Base-by-base conservation (phyloP, 495 filamentous ascomycete genomes). In the Pyrenopolyporus hunteri region DNA sequence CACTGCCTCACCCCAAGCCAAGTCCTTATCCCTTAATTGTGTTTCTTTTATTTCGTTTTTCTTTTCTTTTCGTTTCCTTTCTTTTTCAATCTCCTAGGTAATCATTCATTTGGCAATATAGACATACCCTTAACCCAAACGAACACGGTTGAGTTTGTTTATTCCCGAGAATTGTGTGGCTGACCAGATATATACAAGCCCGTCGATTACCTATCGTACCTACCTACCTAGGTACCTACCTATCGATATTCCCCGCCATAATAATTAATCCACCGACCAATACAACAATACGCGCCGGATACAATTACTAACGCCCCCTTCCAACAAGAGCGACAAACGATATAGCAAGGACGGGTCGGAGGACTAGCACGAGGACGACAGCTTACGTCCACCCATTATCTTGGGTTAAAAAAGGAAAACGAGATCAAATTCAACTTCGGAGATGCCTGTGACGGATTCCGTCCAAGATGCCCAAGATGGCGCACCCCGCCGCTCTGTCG, bases 381-480 rank as follows among this genome's bases (percentile, higher is more conserved):
- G 20, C 31, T 16, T 28, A 40, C 37, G n/a, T 31, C 22, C 22
- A 23, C 25, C 19, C 19, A 29, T 51, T 46, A 19, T 52, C 45
- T 46, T 19, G 8, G 10, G 17, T 25, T 28, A 32, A 17, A 37
- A 13, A 36, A 35, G 10, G 16, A 65, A 26, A 42, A 14, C 33
- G 17, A 47, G 9, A 37, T 11, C 22, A 52, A 40, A 6, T 44
- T 23, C 4, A 39, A 17, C 20, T 22, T 47, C 20, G 57, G 63
- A 62, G n/a, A 71, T 71, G 69, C 57, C 69, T 65, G 10, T 39
- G 36, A 28, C 29, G 29, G 50, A 67, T 49, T 42, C 52, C 42
- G 31, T 47, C 55, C 69, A 65, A 46, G 63, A 67, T 66, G 59
- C 51, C 55, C 69, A 65, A 46, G 63, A 67, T 66, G 59, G 45